Base-by-base conservation (phyloP, 495 filamentous ascomycete species). In the Hyaloscypha hepaticicola region DNA sequence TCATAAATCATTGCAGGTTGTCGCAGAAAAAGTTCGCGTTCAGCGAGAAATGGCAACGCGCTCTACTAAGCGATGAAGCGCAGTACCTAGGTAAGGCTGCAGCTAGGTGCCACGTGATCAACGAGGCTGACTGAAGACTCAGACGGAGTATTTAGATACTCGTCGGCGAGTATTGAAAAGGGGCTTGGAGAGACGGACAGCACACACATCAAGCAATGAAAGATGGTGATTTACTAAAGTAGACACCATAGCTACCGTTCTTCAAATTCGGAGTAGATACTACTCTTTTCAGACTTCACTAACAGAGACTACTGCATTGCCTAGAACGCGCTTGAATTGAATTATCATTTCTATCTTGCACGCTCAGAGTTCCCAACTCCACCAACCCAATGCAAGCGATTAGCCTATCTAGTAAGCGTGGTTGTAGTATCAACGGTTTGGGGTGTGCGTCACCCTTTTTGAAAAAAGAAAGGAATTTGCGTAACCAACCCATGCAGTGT, bases 391-490 rank as follows among this genome's bases (percentile, higher is more conserved):
- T 21, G 45, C 45, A 11, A 59, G 21, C 41, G 24, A 25, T 58
- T n/a, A 28, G 29, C 28, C 55, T 58, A 29, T 59, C 59, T 29
- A 14, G 63, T 65, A 65, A 65, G 63, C 55, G 55, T 55, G 58
- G 55, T 22, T 38, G 19, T 7, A 41, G 25, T 24, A 45, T 38
- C 63, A 41, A 26, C 12, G 57, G 5, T 21, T 22, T 14, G 19
- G n/a, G 38, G 33, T 14, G 27, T 57, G 26, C 28, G 21, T 56
- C 53, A 57, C n/a, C 53, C 29, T 31, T 57, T 53, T 53, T 24
- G 50, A 6, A n/a, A 21, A 52, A 24, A 21, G 52, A 26, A 21
- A 57, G 21, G 14, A 7, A 19, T 21, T 8, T 33, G 27, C 28
- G 5, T 57, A 24, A 57, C 19, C 53, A 57, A 21, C 53, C 26